Evolutionary conservation across 2,329 filamentous ascomycete species (phyloP).

Genomic region (Trichoderma cornu-damae): DNA sequence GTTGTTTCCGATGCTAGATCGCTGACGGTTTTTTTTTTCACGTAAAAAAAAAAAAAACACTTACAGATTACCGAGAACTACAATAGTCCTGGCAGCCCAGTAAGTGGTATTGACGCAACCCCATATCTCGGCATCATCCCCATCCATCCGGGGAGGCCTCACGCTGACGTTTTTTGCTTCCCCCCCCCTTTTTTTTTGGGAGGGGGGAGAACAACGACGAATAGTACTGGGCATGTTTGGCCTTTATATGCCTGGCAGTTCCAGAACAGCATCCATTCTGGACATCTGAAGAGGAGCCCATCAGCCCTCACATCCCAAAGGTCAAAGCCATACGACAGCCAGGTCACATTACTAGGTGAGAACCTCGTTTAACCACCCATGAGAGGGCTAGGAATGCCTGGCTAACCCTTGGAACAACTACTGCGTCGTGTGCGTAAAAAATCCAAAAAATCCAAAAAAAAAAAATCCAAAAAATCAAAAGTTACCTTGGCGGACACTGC

Average conservation of each 20-base stretch:
- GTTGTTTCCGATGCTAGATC: slow-evolving; percentile 13
- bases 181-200: background rate
- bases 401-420: background rate
- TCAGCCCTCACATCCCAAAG: slow-evolving; percentile 51
- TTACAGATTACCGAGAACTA: slow-evolving; percentile 70
- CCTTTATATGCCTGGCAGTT: slow-evolving; percentile 68
- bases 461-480: background rate
- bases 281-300: slow-evolving; percentile 61
- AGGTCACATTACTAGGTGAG: slow-evolving; percentile 61
- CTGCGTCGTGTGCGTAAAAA: no score
- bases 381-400: background rate
- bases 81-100: slow-evolving; percentile 66
- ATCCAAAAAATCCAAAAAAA: no score
- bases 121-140: background rate
- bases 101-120: slow-evolving; percentile 30
- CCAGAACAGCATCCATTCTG: slow-evolving; percentile 69
- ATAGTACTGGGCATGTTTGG: slow-evolving; percentile 73
- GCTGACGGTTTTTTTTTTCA: slow-evolving; percentile 19
- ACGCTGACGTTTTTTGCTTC: slow-evolving; percentile 1
- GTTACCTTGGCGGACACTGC: slow-evolving; percentile 57
- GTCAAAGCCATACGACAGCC: slow-evolving; percentile 61
- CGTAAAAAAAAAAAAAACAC: no score
- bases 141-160: background rate
- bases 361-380: slow-evolving; percentile 5
- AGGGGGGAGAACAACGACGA: background rate